Evolutionary conservation across 257 asterid species (phyloP).

Genomic region (Ilex aquifolium): DNA sequence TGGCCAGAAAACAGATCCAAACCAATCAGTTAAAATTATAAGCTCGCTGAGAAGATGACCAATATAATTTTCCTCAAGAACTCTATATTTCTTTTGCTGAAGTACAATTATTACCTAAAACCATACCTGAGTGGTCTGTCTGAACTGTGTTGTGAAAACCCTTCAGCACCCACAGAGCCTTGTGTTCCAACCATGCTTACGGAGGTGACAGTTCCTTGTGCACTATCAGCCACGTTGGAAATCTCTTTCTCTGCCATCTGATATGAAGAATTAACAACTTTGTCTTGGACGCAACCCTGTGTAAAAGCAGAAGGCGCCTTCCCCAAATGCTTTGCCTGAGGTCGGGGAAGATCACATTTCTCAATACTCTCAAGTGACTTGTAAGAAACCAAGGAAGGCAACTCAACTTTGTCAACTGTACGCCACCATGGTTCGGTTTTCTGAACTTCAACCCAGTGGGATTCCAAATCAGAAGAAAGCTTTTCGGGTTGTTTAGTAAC

Average conservation of each 20-base stretch:
- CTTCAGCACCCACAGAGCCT: constrained; percentile 18
- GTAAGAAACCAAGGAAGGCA: constrained; percentile 33
- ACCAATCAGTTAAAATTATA: no score
- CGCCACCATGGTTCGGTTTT: constrained; percentile 66
- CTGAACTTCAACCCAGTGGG: constrained; percentile 42
- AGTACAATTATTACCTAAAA: not conserved
- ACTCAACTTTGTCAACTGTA: constrained; percentile 35
- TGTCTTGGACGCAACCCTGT: constrained; percentile 14
- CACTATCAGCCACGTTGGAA: constrained; percentile 7
- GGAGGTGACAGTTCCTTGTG: constrained; percentile 21
- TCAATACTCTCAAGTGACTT: constrained; percentile 20
- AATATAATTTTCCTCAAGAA: no score
- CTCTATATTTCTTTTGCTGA: no score
- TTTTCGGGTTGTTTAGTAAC: constrained; percentile 25
- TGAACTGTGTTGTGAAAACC: constrained; percentile 21
- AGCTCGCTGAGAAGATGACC: no score
- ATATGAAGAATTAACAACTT: not conserved
- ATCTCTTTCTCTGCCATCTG: constrained; percentile 8
- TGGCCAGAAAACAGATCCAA: no score
- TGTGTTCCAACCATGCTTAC: constrained; percentile 12
- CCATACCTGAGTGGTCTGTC: constrained; percentile 44
- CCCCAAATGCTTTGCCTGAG: constrained; percentile 20
- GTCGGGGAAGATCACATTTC: constrained; percentile 20
- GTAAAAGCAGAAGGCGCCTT: constrained; percentile 20
- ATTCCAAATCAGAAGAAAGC: constrained; percentile 35